phyloP scores from a whole-genome alignment of 2,329 filamentous ascomycete genomes.

The Clonostachys byssicola region DNA sequence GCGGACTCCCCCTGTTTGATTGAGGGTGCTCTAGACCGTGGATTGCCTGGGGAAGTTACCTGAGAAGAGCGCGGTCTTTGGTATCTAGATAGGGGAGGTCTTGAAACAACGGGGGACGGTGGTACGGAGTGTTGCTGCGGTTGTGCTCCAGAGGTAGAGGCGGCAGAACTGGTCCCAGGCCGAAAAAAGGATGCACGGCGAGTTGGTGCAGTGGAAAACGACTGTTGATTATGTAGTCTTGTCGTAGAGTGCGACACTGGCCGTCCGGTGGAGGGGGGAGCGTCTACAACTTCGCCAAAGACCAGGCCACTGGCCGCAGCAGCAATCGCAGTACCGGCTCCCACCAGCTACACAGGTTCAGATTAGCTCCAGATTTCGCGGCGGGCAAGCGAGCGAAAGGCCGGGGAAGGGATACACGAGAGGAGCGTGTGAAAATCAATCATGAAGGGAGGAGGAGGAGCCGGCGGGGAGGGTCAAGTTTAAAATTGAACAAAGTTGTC shows the following conservation, averaged over 20 bases:
- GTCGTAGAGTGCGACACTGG: constrained; percentile 2
- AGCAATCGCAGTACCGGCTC: constrained; percentile 57
- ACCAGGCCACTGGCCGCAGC: constrained; percentile 55
- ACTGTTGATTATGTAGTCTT: background rate
- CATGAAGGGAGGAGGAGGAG: constrained; percentile 1
- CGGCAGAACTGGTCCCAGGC: constrained; percentile 36
- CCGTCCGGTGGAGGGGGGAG: constrained; percentile 14
- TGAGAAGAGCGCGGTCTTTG: constrained; percentile 32
- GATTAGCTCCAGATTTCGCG: background rate
- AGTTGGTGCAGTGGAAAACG: background rate
- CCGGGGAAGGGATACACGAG: background rate
- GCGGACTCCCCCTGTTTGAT: constrained; percentile 28
- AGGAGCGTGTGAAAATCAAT: constrained; percentile 10
- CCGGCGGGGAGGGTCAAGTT: constrained; percentile 1
- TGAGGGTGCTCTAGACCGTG: constrained; percentile 33
- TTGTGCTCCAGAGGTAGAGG: constrained; percentile 20
- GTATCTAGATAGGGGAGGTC: constrained; percentile 29
- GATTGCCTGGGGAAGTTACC: constrained; percentile 28
- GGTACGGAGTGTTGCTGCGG: constrained; percentile 18
- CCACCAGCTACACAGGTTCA: constrained; percentile 45
- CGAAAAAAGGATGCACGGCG: constrained; percentile 19
- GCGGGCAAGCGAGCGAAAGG: background rate
- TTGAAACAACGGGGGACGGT: constrained; percentile 20
- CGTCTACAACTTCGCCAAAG: constrained; percentile 50
- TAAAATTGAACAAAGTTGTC: background rate